Evolutionary conservation across 495 filamentous ascomycete genomes (phyloP).

Genomic region (Penicillium daleae): DNA sequence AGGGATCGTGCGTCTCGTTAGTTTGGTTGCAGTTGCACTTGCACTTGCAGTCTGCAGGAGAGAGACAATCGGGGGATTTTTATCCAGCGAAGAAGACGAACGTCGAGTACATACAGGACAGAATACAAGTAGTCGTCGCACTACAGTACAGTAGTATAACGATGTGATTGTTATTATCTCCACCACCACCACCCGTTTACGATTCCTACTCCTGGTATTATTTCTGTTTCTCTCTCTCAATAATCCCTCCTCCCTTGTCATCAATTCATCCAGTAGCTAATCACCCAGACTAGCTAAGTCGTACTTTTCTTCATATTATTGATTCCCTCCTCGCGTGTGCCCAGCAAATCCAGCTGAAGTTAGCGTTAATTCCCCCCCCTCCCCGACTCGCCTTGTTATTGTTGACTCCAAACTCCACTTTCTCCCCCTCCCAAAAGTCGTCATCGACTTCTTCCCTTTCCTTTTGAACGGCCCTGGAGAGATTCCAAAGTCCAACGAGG

Average conservation of each 20-base stretch:
- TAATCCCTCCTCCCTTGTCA: background rate
- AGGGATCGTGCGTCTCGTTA: constrained; percentile 18
- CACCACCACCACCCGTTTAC: background rate
- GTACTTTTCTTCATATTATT: constrained; percentile 11
- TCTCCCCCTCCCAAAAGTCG: constrained; percentile 17
- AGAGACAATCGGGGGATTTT: constrained; percentile 3
- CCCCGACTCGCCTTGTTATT: constrained; percentile 31
- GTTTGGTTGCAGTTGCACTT: constrained; percentile 2
- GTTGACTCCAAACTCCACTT: constrained; percentile 26
- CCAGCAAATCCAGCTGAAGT: constrained; percentile 24
- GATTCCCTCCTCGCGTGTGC: constrained; percentile 31
- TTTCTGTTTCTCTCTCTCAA: background rate
- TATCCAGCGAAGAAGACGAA: background rate
- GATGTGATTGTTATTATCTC: background rate
- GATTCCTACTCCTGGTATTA: background rate
- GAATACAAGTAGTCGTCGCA: background rate
- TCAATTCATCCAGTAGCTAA: too few relatives aligned
- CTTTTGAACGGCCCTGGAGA: constrained; percentile 30
- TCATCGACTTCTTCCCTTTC: constrained; percentile 31
- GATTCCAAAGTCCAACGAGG: background rate
- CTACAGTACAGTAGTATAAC: background rate
- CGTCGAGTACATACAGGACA: too few relatives aligned
- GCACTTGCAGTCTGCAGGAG: background rate
- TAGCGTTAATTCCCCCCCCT: constrained; percentile 26
- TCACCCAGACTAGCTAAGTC: background rate